Evolutionary conservation across 208 protist genomes (phyloP).

Genomic region (Entamoeba histolytica): DNA sequence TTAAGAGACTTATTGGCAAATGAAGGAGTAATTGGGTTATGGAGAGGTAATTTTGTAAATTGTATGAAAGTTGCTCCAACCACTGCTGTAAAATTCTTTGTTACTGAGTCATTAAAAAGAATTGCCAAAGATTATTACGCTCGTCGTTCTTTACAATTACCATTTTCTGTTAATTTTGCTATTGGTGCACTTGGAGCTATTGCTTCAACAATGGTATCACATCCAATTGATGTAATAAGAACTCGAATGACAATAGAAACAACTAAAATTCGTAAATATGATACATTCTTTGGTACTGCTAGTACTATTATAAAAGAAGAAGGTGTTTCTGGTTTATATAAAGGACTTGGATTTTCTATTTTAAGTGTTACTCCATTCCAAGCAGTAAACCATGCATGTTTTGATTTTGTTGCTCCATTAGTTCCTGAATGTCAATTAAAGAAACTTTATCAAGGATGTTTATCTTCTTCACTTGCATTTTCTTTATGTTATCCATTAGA

Average conservation of each 20-base stretch:
- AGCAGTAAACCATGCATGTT: neutral
- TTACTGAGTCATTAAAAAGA: neutral
- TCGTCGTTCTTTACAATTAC: neutral
- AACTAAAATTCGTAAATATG: neutral
- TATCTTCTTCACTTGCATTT: neutral
- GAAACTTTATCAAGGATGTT: neutral
- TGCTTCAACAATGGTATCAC: neutral
- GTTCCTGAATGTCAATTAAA: neutral
- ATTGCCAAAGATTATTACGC: neutral
- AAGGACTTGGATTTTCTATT: neutral
- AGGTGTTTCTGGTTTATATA: neutral
- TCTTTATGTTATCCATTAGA: neutral
- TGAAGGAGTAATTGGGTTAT: neutral
- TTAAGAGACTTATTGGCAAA: neutral
- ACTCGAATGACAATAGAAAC: neutral
- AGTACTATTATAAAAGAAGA: neutral
- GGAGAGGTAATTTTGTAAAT: neutral
- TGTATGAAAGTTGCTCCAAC: neutral
- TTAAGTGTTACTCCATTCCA: neutral
- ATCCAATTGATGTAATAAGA: neutral
- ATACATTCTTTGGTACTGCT: neutral
- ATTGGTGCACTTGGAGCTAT: neutral
- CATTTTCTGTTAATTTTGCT: neutral
- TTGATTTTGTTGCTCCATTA: neutral
- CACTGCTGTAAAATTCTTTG: neutral